These are phyloP conservation scores for Akanthomyces lecanii DNA, from an alignment of 2,329 filamentous ascomycete genomes.

Conservation along the genomic window DNA sequence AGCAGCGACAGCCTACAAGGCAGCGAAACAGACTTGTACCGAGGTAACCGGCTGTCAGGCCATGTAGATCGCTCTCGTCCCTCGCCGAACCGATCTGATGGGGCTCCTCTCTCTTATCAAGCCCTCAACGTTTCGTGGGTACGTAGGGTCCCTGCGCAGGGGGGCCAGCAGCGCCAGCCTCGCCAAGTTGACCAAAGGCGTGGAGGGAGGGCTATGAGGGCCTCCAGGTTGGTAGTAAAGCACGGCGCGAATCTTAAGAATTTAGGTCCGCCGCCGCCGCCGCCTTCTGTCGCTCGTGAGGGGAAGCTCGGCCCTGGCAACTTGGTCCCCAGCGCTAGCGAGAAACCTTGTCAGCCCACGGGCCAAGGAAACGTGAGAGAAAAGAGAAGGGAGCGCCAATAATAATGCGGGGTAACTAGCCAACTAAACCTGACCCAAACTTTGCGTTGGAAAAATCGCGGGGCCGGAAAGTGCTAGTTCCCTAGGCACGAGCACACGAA, in stretches of 20 bases:
- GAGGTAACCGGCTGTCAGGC: conserved; percentile 10
- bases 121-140: no score
- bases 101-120: background rate
- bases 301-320: no score
- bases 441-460: background rate
- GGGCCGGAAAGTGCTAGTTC: background rate
- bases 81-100: background rate
- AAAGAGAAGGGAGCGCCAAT: background rate
- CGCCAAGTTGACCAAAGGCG: no score
- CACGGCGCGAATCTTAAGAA: no score
- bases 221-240: no score
- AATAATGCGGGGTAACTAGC: background rate
- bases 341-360: background rate
- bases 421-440: conserved; percentile 3
- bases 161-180: no score
- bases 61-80: background rate
- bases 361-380: no score
- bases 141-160: no score
- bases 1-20: no score
- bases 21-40: background rate
- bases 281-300: no score
- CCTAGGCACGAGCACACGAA: background rate
- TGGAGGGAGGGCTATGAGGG: no score
- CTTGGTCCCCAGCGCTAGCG: background rate
- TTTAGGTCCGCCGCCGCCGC: no score